These are phyloP conservation scores for Pleurotus citrinopileatus DNA, from an alignment of 768 basidiomycete species.

Conservation along the genomic window DNA sequence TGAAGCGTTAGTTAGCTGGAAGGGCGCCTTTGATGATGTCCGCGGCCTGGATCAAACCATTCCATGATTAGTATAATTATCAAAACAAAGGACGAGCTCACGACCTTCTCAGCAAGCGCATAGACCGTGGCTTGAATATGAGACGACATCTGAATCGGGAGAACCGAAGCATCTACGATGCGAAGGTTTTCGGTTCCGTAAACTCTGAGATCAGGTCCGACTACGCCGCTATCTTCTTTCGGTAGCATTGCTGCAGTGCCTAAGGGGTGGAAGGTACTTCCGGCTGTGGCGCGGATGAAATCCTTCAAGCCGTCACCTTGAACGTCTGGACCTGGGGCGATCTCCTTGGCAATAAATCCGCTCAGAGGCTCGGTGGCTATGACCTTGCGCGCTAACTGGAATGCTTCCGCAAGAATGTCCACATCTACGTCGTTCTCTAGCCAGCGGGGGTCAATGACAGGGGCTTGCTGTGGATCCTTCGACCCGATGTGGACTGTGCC, in stretches of 20 bases:
- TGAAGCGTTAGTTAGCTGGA: no score
- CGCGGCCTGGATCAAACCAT: not conserved
- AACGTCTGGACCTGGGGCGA: conserved; percentile 13
- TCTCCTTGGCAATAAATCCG: conserved; percentile 11
- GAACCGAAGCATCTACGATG: conserved; percentile 16
- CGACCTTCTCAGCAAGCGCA: conserved; percentile 14
- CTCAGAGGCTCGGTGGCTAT: conserved; percentile 9
- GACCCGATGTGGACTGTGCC: conserved; percentile 39
- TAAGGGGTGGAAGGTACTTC: conserved; percentile 17
- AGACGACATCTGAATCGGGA: conserved; percentile 13
- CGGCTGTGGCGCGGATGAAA: conserved; percentile 11
- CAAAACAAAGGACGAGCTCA: not conserved
- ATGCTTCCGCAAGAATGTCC: conserved; percentile 15
- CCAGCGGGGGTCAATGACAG: conserved; percentile 42
- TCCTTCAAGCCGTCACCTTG: conserved; percentile 13
- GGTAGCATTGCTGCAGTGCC: conserved; percentile 30
- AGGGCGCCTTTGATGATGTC: conserved; percentile 9
- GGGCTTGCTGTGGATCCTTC: conserved; percentile 32
- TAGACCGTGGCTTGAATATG: conserved; percentile 13
- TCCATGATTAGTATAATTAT: not conserved
- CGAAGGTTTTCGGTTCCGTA: conserved; percentile 18
- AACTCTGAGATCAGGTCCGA: conserved; percentile 17
- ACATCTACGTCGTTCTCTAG: conserved; percentile 23
- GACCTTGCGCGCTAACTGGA: conserved; percentile 21
- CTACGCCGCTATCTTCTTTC: conserved; percentile 21